phyloP scores from a whole-genome alignment of 1,284 basidiomycete species.

The Phenoliferia sp. region DNA sequence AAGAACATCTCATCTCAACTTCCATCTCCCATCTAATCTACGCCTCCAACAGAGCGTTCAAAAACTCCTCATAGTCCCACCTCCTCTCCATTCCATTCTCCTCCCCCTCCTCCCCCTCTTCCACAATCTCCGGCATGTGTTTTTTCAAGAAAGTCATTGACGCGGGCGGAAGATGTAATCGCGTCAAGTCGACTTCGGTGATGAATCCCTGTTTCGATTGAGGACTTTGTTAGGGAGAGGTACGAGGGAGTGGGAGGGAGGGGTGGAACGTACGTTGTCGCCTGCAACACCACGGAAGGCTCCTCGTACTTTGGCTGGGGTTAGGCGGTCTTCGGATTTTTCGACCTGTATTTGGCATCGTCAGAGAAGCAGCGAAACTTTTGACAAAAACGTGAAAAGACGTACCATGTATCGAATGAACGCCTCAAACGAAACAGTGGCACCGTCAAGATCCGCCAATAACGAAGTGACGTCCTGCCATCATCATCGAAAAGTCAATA shows the following conservation, averaged over 20 bases:
- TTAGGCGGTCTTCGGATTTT: conserved; percentile 92
- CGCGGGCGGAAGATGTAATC: conserved; percentile 73
- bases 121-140: conserved; percentile 12
- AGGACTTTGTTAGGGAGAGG: not conserved
- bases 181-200: conserved; percentile 84
- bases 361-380: not conserved
- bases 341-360: conserved; percentile 59
- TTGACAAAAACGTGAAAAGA: not conserved
- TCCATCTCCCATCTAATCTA: too few relatives aligned
- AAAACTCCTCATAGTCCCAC: conserved; percentile 19
- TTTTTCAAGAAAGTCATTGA: conserved; percentile 69
- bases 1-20: too few relatives aligned
- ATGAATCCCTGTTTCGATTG: conserved; percentile 79
- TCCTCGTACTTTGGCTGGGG: conserved; percentile 83
- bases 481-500: not conserved
- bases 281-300: conserved; percentile 87
- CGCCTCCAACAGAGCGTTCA: conserved; percentile 11
- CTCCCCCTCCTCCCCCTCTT: conserved; percentile 2
- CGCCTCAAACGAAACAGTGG: conserved; percentile 85
- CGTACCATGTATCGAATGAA: conserved; percentile 87
- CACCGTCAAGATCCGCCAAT: conserved; percentile 56
- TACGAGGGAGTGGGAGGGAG: not conserved
- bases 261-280: conserved; percentile 65
- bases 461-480: not conserved
- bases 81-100: not conserved